Percentiles rank a stretch among this genome's conserved stretches.
phyloP scores from a whole-genome alignment of 2,329 filamentous ascomycete species.

The Gaeumannomyces tritici region DNA sequence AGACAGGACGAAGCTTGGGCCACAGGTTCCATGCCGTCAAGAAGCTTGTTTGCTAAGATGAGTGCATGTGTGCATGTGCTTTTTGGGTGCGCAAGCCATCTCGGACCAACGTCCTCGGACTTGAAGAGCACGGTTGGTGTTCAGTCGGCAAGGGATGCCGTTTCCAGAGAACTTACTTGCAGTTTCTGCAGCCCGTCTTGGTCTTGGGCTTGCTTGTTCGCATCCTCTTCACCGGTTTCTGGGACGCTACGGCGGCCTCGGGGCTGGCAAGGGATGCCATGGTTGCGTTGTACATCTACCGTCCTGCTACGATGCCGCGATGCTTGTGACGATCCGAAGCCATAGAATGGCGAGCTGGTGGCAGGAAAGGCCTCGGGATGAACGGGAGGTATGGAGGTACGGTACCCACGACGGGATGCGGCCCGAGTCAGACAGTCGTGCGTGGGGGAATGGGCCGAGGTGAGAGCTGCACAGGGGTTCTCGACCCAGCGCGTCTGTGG shows the following conservation, averaged over 20 bases:
- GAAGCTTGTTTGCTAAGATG: not conserved
- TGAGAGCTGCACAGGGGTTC: not conserved
- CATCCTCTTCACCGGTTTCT: conserved; percentile 28
- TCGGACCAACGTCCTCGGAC: not conserved
- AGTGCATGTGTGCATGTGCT: not conserved
- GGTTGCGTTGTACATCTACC: not conserved
- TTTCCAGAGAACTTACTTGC: conserved; percentile 45
- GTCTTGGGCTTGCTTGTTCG: conserved; percentile 51
- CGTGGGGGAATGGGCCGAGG: not conserved
- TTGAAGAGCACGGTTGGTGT: not conserved
- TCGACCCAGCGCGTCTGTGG: not conserved
- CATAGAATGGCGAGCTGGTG: not conserved
- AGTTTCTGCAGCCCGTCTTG: conserved; percentile 57
- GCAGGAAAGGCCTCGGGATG: not conserved
- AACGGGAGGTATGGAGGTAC: not conserved
- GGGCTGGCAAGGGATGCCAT: conserved; percentile 1
- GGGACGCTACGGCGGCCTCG: conserved; percentile 12
- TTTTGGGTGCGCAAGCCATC: not conserved
- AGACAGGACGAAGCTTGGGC: not conserved
- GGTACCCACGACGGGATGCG: not conserved
- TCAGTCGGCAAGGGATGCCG: not conserved
- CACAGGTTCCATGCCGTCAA: not conserved
- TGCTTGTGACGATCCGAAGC: not conserved
- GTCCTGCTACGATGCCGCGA: not conserved
- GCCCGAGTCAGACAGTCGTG: no score